A percentile compares a stretch with the other conserved stretches of the same genome.
Evolutionary conservation across 176 grass and related monocot genomes (phyloP).

Genomic region (Zoysia japonica): DNA sequence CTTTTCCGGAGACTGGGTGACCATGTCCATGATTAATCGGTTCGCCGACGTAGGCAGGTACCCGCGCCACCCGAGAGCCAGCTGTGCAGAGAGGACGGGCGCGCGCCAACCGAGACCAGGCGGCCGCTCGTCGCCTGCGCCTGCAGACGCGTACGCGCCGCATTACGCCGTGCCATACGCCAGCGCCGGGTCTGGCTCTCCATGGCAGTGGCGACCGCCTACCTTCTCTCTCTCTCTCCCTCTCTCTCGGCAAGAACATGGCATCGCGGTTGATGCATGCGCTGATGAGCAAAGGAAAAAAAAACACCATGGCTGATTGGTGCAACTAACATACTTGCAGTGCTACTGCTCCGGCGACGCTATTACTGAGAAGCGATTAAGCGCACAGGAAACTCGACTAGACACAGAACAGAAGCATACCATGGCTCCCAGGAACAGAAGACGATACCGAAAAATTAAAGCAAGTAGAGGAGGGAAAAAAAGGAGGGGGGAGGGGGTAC

Average conservation of each 20-base stretch:
- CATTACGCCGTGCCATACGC: slow-evolving; percentile 30
- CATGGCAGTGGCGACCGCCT: no score
- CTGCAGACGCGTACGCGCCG: slow-evolving; percentile 33
- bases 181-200: background rate
- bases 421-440: no score
- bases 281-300: background rate
- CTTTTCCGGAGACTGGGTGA: background rate
- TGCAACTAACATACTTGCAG: background rate
- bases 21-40: slow-evolving; percentile 23
- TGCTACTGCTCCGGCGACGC: background rate
- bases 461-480: no score
- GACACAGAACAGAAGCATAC: background rate
- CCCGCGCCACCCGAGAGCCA: slow-evolving; percentile 39
- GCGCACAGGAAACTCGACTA: background rate
- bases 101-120: slow-evolving; percentile 35
- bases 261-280: background rate
- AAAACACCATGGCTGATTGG: slow-evolving; percentile 4
- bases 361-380: background rate
- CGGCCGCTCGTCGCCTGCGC: background rate
- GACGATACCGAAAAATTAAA: background rate
- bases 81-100: slow-evolving; percentile 32
- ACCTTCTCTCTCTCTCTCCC: background rate
- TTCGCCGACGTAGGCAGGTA: slow-evolving; percentile 37
- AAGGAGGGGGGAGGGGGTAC: background rate
- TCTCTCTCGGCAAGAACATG: background rate